Percentiles rank a stretch among this genome's conserved stretches.
Evolutionary conservation across 2,329 filamentous ascomycete genomes (phyloP).

Genomic region (Apiospora arundinis): DNA sequence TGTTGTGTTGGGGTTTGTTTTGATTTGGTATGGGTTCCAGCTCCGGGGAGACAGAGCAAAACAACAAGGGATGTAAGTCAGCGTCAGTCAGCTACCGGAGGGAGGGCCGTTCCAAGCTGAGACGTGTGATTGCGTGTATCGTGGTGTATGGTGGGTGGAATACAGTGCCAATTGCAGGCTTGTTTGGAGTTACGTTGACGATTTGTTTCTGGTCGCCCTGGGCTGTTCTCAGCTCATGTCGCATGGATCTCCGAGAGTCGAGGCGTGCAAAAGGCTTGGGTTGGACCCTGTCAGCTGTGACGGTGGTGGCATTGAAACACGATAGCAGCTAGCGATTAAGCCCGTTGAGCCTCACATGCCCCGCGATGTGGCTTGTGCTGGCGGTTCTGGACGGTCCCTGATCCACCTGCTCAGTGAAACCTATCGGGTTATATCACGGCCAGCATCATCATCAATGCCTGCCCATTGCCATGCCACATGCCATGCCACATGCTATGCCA

Average conservation of each 20-base stretch:
- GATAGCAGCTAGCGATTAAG: not conserved
- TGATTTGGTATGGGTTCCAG: not conserved
- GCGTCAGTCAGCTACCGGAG: not conserved
- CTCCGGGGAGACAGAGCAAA: not conserved
- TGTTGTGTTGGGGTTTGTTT: slow-evolving; percentile 19
- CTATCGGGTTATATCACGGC: slow-evolving; percentile 2
- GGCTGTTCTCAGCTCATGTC: not conserved
- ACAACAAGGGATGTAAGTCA: not conserved
- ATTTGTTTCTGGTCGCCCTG: not conserved
- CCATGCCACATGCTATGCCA: no score
- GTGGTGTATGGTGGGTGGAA: not conserved
- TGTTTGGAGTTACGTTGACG: not conserved
- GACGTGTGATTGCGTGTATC: not conserved
- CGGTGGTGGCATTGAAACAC: slow-evolving; percentile 4
- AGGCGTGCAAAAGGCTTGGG: not conserved
- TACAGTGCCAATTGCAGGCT: not conserved
- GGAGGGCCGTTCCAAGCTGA: not conserved
- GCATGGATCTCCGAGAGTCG: not conserved
- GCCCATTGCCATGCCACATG: not conserved
- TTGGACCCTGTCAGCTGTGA: not conserved
- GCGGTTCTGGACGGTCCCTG: not conserved
- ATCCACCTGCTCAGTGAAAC: not conserved
- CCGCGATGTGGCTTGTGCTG: slow-evolving; percentile 13
- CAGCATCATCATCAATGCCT: slow-evolving; percentile 12
- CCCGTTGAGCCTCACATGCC: slow-evolving; percentile 6